A percentile compares a stretch with the other conserved stretches of the same genome.
Conservation (phyloP, 495 filamentous ascomycete species). For the Coniosporium apollinis region DNA sequence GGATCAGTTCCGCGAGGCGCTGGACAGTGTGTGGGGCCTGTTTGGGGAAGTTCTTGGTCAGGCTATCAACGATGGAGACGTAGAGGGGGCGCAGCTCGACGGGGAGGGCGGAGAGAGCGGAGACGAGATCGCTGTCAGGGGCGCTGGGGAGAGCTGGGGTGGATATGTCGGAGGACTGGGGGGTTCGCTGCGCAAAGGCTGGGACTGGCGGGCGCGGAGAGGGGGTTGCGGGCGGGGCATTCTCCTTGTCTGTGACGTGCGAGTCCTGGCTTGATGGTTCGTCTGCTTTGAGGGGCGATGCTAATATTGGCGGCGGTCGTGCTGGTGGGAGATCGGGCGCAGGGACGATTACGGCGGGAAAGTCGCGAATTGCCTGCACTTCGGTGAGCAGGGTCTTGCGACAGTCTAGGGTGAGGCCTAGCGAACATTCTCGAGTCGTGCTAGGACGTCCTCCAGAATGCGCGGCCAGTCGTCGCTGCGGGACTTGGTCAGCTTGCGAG, state of each 20-base stretch:
- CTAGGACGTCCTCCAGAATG: conserved; percentile 18
- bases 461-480: conserved; percentile 22
- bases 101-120: conserved; percentile 41
- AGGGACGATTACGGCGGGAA: conserved; percentile 18
- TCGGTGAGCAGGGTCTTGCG: background rate
- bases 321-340: conserved; percentile 18
- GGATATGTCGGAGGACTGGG: conserved; percentile 10
- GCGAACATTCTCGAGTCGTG: conserved; percentile 18
- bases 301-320: background rate
- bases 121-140: too few species aligned
- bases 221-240: conserved; percentile 29
- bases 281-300: conserved; percentile 8
- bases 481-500: conserved; percentile 2
- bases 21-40: conserved; percentile 88
- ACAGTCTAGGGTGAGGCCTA: background rate
- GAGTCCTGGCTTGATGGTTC: conserved; percentile 22
- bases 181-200: conserved; percentile 24
- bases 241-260: conserved; percentile 34
- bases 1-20: conserved; percentile 79
- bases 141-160: conserved; percentile 5
- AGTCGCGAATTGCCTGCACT: conserved; percentile 20
- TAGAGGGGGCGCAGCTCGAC: conserved; percentile 46
- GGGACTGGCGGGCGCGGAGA: conserved; percentile 16
- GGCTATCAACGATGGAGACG: conserved; percentile 45
- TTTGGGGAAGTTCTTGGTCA: conserved; percentile 47